A percentile compares a stretch with the other conserved stretches of the same genome.
These are phyloP conservation scores for Dactylorhiza incarnata DNA, from an alignment of 106 monocot species.

Conservation along the genomic window DNA sequence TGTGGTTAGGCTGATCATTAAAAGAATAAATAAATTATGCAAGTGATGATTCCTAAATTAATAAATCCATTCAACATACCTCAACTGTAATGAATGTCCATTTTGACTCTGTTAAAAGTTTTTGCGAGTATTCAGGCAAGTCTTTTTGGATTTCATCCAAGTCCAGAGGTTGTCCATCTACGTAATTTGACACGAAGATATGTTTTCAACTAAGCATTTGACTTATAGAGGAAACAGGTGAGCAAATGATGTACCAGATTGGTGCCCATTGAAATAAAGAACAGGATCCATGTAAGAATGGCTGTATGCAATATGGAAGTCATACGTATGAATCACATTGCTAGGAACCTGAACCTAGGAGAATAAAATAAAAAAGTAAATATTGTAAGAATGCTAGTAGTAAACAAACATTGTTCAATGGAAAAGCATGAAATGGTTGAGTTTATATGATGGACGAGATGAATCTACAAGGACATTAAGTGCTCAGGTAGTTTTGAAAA, in stretches of 20 bases:
- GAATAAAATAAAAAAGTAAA: background rate
- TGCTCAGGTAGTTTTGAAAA: background rate
- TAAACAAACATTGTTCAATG: background rate
- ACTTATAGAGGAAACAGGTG: background rate
- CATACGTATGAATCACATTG: slow-evolving; percentile 39
- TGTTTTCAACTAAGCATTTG: background rate
- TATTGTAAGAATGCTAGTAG: background rate
- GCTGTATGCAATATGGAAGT: slow-evolving; percentile 84
- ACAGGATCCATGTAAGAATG: slow-evolving; percentile 79
- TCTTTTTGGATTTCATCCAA: slow-evolving; percentile 47
- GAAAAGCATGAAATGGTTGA: background rate
- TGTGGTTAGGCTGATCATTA: background rate
- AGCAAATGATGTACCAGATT: slow-evolving; percentile 37
- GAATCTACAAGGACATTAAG: background rate
- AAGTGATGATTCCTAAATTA: background rate
- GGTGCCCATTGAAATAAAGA: slow-evolving; percentile 78
- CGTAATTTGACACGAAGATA: background rate
- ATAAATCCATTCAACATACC: slow-evolving; percentile 22
- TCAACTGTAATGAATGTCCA: slow-evolving; percentile 94
- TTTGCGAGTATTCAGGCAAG: slow-evolving; percentile 53
- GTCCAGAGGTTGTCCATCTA: slow-evolving; percentile 64
- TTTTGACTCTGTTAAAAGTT: slow-evolving; percentile 51
- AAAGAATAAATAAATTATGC: background rate
- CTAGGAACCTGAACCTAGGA: slow-evolving; percentile 33
- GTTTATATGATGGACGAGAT: background rate